Conservation (phyloP, 2,329 filamentous ascomycete genomes). For the Aspergillus cejpii region DNA sequence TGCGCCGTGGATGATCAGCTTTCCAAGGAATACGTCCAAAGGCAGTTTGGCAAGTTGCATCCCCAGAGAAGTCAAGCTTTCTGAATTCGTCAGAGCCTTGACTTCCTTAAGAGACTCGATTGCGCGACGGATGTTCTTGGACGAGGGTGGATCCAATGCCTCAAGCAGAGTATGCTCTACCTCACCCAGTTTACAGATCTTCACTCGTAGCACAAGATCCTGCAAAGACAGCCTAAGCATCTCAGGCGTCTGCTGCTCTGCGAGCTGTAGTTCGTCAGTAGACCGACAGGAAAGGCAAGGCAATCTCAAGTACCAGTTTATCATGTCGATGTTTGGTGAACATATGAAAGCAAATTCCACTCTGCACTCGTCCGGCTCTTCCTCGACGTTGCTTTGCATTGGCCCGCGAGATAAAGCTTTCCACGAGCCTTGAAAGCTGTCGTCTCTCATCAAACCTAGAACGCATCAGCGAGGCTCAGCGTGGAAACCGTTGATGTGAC, state of each 20-base stretch:
- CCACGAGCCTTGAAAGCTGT: slow-evolving; percentile 82
- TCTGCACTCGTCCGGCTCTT: slow-evolving; percentile 88
- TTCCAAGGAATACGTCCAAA: slow-evolving; percentile 89
- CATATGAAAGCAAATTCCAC: slow-evolving; percentile 90
- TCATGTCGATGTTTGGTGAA: slow-evolving; percentile 90
- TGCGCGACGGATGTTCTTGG: slow-evolving; percentile 86
- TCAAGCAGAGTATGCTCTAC: slow-evolving; percentile 85
- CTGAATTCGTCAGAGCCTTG: slow-evolving; percentile 70
- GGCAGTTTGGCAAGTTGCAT: slow-evolving; percentile 81
- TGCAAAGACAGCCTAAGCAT: slow-evolving; percentile 91
- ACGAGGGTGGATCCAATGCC: slow-evolving; percentile 81
- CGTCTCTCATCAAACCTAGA: slow-evolving; percentile 81
- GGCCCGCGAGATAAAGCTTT: slow-evolving; percentile 90
- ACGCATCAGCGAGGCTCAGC: slow-evolving; percentile 7
- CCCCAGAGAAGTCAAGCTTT: slow-evolving; percentile 82
- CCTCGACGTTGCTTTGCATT: slow-evolving; percentile 94
- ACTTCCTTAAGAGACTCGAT: slow-evolving; percentile 92
- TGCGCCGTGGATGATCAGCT: slow-evolving; percentile 77
- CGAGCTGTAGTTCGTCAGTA: slow-evolving; percentile 50
- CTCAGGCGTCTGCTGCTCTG: slow-evolving; percentile 90
- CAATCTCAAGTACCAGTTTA: slow-evolving; percentile 42
- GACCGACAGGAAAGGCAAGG: neutral
- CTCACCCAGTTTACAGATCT: slow-evolving; percentile 91
- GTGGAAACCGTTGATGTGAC: slow-evolving; percentile 5
- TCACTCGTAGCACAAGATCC: slow-evolving; percentile 90